phyloP scores from a whole-genome alignment of 345 rosid genomes.

The Melaleuca quinquenervia region DNA sequence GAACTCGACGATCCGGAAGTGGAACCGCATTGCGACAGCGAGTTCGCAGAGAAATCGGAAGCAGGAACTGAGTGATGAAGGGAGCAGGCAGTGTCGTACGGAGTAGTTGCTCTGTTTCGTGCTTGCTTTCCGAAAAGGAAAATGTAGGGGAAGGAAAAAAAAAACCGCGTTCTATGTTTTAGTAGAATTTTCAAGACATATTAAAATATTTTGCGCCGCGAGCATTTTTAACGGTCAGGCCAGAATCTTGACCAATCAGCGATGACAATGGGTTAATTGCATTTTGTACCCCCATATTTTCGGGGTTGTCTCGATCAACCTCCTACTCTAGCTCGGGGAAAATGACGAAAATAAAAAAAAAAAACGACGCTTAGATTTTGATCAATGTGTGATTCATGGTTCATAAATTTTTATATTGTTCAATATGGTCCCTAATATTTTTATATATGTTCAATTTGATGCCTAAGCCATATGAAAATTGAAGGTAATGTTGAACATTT shows the following conservation, averaged over 20 bases:
- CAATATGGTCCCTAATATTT: no score
- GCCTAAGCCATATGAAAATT: background rate
- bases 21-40: background rate
- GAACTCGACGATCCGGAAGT: background rate
- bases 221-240: background rate
- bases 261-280: background rate
- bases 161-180: background rate
- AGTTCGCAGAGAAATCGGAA: background rate
- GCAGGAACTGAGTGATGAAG: background rate
- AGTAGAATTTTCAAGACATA: background rate
- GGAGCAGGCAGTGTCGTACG: background rate
- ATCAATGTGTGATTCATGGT: no score
- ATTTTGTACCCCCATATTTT: background rate
- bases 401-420: no score
- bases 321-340: background rate
- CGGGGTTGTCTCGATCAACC: background rate
- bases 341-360: no score
- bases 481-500: background rate
- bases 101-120: background rate
- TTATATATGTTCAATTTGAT: no score
- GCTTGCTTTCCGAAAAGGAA: background rate
- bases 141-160: background rate
- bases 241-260: background rate
- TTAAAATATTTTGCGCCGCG: background rate
- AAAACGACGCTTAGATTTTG: no score